phyloP scores from a whole-genome alignment of 352 stramenopile genomes.

The Globisporangium echinulatum region DNA sequence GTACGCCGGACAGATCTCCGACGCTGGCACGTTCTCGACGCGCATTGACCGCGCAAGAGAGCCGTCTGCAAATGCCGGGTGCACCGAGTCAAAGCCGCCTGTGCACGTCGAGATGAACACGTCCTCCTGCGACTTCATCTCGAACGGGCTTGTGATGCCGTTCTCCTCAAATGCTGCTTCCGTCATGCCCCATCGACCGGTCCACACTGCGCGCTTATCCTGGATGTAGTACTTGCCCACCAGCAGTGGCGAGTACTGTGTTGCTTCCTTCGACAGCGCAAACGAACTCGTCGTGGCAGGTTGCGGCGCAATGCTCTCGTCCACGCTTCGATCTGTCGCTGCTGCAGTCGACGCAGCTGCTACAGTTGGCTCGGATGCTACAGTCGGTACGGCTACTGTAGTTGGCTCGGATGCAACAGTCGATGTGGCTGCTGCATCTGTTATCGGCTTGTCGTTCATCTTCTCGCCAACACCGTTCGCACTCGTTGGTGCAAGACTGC shows the following conservation, averaged over 20 bases:
- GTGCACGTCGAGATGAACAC: slow-evolving; percentile 47
- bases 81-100: slow-evolving; percentile 25
- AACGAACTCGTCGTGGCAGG: slow-evolving; percentile 4
- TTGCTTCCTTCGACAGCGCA: slow-evolving; percentile 39
- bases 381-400: not conserved
- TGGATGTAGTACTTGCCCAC: slow-evolving; percentile 83
- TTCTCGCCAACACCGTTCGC: slow-evolving; percentile 7
- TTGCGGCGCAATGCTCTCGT: not conserved
- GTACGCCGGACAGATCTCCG: slow-evolving; percentile 47
- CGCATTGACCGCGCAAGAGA: slow-evolving; percentile 50
- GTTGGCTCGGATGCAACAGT: not conserved
- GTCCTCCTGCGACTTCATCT: slow-evolving; percentile 85
- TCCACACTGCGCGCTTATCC: slow-evolving; percentile 76
- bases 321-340: not conserved
- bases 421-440: not conserved
- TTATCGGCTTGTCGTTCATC: slow-evolving; percentile 2
- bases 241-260: slow-evolving; percentile 66
- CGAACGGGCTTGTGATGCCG: slow-evolving; percentile 73
- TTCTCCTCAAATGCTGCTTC: slow-evolving; percentile 71
- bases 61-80: slow-evolving; percentile 40
- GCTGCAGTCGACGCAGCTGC: not conserved
- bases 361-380: not conserved
- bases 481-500: not conserved
- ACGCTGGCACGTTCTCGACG: slow-evolving; percentile 28
- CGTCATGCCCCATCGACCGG: slow-evolving; percentile 78